Evolutionary conservation across 768 basidiomycete genomes (phyloP).

Genomic region (Vishniacozyma victoriae): DNA sequence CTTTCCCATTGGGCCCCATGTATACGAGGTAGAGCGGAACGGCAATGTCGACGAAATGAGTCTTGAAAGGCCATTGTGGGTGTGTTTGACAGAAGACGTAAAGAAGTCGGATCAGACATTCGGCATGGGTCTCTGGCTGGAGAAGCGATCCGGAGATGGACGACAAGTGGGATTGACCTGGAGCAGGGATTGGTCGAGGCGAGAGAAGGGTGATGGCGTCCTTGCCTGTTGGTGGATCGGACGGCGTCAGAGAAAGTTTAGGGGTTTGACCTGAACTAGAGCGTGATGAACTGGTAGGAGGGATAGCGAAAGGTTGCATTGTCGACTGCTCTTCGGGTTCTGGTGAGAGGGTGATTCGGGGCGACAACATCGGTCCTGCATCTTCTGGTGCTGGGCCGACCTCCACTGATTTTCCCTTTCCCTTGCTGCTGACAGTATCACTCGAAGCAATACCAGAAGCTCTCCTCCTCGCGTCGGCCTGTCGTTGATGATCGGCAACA

Average conservation of each 20-base stretch:
- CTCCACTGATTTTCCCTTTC: too few species aligned
- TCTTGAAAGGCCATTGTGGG: conserved; percentile 13
- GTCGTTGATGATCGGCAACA: not conserved
- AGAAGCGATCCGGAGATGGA: conserved; percentile 5
- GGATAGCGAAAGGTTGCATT: too few species aligned
- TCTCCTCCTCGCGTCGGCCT: not conserved
- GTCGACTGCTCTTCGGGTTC: not conserved
- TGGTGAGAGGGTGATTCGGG: not conserved
- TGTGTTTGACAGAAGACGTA: conserved; percentile 15
- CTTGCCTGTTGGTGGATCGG: not conserved
- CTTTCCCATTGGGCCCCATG: conserved; percentile 4
- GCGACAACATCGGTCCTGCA: not conserved
- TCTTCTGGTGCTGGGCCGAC: not conserved
- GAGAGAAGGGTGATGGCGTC: conserved; percentile 25
- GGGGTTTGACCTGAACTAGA: not conserved
- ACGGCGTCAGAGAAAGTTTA: conserved; percentile 1
- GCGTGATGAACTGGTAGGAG: not conserved
- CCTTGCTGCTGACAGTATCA: not conserved
- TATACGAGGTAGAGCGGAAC: conserved; percentile 21
- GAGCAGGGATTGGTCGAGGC: conserved; percentile 14
- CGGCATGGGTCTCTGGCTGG: conserved; percentile 20
- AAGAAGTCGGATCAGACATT: conserved; percentile 20
- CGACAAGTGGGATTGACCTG: not conserved
- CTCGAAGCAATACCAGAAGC: not conserved
- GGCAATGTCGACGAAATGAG: conserved; percentile 15